Percentiles rank a stretch among this genome's conserved stretches.
Evolutionary conservation across 2,329 filamentous ascomycete species (phyloP).

Genomic region (Alternaria angustiovoidea): DNA sequence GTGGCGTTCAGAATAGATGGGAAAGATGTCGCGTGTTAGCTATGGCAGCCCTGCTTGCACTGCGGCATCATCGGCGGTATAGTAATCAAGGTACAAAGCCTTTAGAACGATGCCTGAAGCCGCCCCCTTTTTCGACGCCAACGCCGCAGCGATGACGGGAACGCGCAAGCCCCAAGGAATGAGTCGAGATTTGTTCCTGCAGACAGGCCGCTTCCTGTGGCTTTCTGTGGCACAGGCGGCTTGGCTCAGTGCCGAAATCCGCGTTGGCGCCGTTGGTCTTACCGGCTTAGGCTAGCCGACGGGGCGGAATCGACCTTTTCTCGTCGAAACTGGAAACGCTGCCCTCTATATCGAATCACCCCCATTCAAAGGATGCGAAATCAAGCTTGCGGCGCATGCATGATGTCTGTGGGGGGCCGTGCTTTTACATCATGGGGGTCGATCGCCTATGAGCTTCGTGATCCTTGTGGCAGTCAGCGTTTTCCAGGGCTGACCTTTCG

Average conservation of each 20-base stretch:
- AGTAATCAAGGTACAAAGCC: not conserved
- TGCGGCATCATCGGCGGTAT: not conserved
- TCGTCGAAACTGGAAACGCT: not conserved
- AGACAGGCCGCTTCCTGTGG: constrained; percentile 17
- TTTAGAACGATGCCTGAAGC: not conserved
- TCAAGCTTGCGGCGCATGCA: not conserved
- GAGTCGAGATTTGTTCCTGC: constrained; percentile 16
- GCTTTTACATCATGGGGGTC: not conserved
- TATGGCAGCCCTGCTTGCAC: not conserved
- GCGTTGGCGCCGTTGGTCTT: constrained; percentile 16
- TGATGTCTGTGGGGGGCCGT: not conserved
- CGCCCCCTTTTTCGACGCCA: constrained; percentile 6
- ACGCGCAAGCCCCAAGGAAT: constrained; percentile 17
- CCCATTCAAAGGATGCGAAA: not conserved
- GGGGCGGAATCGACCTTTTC: not conserved
- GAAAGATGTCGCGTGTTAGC: not conserved
- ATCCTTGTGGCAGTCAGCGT: not conserved
- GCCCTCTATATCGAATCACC: not conserved
- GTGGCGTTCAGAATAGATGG: not conserved
- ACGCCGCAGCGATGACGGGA: not conserved
- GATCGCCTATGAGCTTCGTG: not conserved
- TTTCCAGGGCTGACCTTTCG: not conserved
- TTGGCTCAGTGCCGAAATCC: constrained; percentile 26
- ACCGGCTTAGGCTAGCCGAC: constrained; percentile 11
- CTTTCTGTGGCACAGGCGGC: constrained; percentile 15